These are phyloP conservation scores for Exophiala aquamarina DNA, from an alignment of 2,329 filamentous ascomycete species.

Conservation along the genomic window DNA sequence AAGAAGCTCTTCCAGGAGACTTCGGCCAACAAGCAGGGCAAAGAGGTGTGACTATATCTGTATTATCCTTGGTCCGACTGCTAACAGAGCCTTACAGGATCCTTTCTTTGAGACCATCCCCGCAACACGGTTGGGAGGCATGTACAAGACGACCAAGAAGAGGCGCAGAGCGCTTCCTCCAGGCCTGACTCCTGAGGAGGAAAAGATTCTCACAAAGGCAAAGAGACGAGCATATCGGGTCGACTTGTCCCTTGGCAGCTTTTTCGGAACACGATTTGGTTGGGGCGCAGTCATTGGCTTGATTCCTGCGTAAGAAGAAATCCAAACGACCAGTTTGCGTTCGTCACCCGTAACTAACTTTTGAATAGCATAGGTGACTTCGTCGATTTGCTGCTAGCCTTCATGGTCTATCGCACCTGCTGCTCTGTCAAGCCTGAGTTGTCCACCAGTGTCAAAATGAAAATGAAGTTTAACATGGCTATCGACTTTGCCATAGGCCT, in stretches of 20 bases:
- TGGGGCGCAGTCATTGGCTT: conserved; percentile 86
- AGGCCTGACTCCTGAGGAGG: conserved; percentile 81
- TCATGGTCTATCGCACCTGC: conserved; percentile 73
- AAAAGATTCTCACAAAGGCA: conserved; percentile 77
- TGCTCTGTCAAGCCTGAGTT: conserved; percentile 75
- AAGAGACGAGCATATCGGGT: conserved; percentile 82
- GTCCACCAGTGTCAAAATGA: conserved; percentile 50
- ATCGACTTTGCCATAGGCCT: conserved; percentile 51
- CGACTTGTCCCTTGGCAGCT: conserved; percentile 80
- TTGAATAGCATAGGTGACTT: conserved; percentile 68
- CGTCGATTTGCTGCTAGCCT: conserved; percentile 69
- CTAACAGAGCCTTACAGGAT: conserved; percentile 58
- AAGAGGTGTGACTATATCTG: conserved; percentile 45
- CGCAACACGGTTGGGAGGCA: conserved; percentile 56
- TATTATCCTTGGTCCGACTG: conserved; percentile 1
- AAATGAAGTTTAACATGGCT: conserved; percentile 79
- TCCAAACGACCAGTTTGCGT: not conserved
- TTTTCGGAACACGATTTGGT: conserved; percentile 79
- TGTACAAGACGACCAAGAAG: conserved; percentile 72
- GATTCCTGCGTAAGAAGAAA: conserved; percentile 73
- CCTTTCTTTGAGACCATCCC: conserved; percentile 84
- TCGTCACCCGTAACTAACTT: conserved; percentile 14
- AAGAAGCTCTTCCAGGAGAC: conserved; percentile 60
- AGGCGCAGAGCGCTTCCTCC: conserved; percentile 80
- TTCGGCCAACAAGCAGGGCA: conserved; percentile 58